Evolutionary conservation across 352 stramenopile species (phyloP), one percentile per base, ranked within the genome.

Genomic region (Globisporangium mamillatum): DNA sequence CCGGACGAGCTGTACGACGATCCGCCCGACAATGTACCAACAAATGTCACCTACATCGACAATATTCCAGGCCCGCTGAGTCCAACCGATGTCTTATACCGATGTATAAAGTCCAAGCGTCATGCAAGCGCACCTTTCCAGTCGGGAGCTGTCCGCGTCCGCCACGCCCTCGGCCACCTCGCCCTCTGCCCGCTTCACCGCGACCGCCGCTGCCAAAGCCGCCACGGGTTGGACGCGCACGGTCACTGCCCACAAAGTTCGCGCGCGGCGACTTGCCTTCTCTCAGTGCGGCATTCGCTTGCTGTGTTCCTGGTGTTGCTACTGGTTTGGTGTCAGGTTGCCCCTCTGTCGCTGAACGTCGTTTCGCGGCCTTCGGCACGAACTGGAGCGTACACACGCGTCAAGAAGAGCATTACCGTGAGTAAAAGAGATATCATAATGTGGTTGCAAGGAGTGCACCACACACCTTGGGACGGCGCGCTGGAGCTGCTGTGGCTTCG

Each of bases 11-110:
- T 93, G 68, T 88, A 93, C 24, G 84, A 93, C 52, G 88, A 94
- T 16, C 86, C 88, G 18, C 75, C 82, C n/a, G 88, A 92, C 6
- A 94, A 68, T n/a, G 86, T 91, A 5, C 88, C 88, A 1, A 93
- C 88, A 69, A 95, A 95, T 3, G 79, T 74, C 1, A 95, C 81
- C 75, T 81, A 38, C 16, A 18, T 53, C 48, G 25, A 36, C 4
- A 27, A 24, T 7, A 34, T 9, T 10, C 8, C 1, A 50, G 14
- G 18, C n/a, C 25, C 46, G 5, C 4, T 9, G 3, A 25, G 7
- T 54, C 20, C 3, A 16, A 16, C 4, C 38, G 18, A 7, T 48
- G 38, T 16, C 12, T 48, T 20, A 20, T 16, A 48, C 27, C 27
- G 2, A 32, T 32, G 27, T 4, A 48, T 48, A 4, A 18, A 48